Evolutionary conservation across 106 monocot genomes (phyloP).

Genomic region (Dendrobium nobile): DNA sequence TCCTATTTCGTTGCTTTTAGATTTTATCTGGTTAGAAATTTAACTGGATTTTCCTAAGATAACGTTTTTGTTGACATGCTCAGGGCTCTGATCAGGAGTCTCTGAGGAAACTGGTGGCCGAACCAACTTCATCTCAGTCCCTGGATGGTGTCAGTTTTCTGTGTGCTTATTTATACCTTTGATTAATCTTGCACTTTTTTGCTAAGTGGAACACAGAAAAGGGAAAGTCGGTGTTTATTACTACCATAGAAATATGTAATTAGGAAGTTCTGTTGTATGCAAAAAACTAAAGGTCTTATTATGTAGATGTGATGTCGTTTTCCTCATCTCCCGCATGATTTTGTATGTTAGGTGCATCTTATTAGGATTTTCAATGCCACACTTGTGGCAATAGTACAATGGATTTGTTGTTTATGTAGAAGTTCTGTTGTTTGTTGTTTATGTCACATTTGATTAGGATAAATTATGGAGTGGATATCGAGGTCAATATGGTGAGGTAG

Average conservation of each 20-base stretch:
- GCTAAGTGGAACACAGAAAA: neutral
- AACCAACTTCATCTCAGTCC: constrained; percentile 9
- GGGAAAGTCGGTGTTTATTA: neutral
- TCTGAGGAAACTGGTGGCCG: constrained; percentile 37
- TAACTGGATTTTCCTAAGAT: neutral
- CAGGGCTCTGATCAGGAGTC: constrained; percentile 61
- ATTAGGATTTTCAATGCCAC: neutral
- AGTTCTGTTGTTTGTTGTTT: too few relatives aligned
- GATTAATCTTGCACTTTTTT: neutral
- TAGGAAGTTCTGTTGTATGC: neutral
- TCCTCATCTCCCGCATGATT: neutral
- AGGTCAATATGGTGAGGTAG: too few relatives aligned
- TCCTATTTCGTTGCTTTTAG: neutral
- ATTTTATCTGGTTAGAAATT: constrained; percentile 1
- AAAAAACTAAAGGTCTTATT: neutral
- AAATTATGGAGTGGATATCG: too few relatives aligned
- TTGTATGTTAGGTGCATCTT: neutral
- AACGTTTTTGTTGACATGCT: constrained; percentile 1
- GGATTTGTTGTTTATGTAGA: neutral
- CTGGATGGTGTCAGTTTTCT: neutral
- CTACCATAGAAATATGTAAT: neutral
- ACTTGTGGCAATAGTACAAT: neutral
- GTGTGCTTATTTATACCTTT: neutral
- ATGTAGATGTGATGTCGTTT: neutral
- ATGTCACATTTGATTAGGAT: too few relatives aligned